A percentile compares a stretch with the other conserved stretches of the same genome.
Evolutionary conservation across 78 protist genomes (phyloP).

Genomic region (Thecamonas trahens): DNA sequence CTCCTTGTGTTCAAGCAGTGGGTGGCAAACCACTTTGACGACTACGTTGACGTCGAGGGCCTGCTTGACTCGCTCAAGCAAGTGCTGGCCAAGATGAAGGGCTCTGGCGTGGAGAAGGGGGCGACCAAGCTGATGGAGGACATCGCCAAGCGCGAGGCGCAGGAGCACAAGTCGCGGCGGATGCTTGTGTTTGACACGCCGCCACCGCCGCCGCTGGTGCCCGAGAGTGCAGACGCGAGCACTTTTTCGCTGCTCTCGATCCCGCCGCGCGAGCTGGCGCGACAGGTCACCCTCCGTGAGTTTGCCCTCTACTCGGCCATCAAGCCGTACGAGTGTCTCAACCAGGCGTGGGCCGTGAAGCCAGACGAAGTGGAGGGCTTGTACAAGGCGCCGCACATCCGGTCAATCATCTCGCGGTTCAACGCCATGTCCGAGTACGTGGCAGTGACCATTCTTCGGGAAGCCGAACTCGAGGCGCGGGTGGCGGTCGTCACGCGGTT

Average conservation of each 20-base stretch:
- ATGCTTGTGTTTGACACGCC: too few species aligned
- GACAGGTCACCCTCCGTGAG: too few species aligned
- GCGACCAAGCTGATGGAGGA: too few species aligned
- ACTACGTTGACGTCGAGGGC: neutral
- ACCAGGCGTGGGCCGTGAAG: constrained; percentile 2
- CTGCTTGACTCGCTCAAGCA: neutral
- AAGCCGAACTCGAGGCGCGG: neutral
- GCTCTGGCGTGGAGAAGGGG: too few species aligned
- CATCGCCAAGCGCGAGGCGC: too few species aligned
- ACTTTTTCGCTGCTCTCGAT: too few species aligned
- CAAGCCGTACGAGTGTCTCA: constrained; percentile 1
- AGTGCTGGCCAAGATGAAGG: too few species aligned
- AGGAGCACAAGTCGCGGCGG: too few species aligned
- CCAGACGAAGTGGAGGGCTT: too few species aligned
- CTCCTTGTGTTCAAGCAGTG: neutral
- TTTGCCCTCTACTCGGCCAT: neutral
- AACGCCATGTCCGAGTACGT: neutral
- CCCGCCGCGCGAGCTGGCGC: too few species aligned
- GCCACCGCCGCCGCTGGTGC: too few species aligned
- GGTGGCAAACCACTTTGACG: neutral
- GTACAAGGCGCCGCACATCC: constrained; percentile 1
- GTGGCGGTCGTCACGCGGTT: neutral
- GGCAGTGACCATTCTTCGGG: neutral
- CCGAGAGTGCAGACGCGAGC: too few species aligned
- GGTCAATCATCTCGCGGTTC: neutral